These are phyloP conservation scores for Begonia peltatifolia DNA, from an alignment of 306 rosid genomes.

Conservation along the genomic window DNA sequence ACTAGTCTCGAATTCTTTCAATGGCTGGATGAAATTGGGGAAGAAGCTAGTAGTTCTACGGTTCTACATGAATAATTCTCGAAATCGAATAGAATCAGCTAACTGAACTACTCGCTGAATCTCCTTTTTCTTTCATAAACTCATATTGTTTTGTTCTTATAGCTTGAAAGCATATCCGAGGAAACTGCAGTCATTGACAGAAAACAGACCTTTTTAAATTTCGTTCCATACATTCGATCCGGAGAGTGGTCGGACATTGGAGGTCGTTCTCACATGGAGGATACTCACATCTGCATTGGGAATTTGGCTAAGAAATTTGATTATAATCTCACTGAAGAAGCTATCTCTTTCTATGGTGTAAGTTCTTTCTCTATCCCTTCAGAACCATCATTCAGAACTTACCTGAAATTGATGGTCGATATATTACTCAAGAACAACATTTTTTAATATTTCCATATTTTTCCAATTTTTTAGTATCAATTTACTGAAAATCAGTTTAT, in stretches of 20 bases:
- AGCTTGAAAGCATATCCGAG: slow-evolving; percentile 91
- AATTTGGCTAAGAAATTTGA: slow-evolving; percentile 66
- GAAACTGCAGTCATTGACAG: slow-evolving; percentile 41
- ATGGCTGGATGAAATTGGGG: too few species aligned
- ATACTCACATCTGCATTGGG: slow-evolving; percentile 77
- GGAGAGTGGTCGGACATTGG: slow-evolving; percentile 97
- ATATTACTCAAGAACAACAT: too few species aligned
- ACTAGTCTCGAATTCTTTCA: too few species aligned
- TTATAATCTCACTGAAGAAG: slow-evolving; percentile 27
- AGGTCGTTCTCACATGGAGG: slow-evolving; percentile 63
- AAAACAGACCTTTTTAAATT: slow-evolving; percentile 33
- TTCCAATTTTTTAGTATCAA: too few species aligned
- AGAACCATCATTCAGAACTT: too few species aligned
- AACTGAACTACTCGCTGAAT: too few species aligned
- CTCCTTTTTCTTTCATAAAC: background rate
- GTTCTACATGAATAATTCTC: too few species aligned
- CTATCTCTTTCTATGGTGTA: slow-evolving; percentile 88
- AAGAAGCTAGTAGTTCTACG: too few species aligned
- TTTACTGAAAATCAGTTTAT: too few species aligned
- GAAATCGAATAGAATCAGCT: too few species aligned
- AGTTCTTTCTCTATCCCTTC: slow-evolving; percentile 14
- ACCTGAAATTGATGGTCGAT: too few species aligned
- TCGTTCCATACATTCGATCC: slow-evolving; percentile 58
- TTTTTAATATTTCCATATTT: too few species aligned
- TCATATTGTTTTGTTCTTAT: slow-evolving; percentile 12